Percentiles rank a stretch among this genome's conserved stretches.
Conservation (phyloP, 2,329 filamentous ascomycete genomes). For the Fusarium drepaniforme region DNA sequence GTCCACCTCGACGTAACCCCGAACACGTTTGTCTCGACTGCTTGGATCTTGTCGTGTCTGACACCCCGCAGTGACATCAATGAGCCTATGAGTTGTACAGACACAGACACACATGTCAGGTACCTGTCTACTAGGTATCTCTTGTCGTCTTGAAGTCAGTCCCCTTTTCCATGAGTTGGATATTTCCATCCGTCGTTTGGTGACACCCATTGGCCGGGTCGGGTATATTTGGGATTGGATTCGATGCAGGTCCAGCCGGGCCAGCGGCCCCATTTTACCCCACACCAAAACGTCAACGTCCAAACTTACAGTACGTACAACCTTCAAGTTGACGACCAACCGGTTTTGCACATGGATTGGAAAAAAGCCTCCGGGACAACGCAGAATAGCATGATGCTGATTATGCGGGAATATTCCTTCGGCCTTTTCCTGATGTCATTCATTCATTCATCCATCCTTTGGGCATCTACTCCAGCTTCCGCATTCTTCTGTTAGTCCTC, state of each 20-base stretch:
- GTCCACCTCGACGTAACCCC: not conserved
- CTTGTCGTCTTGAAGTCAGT: not conserved
- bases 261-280: conserved; percentile 27
- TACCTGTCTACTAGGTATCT: conserved; percentile 1
- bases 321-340: not conserved
- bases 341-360: not conserved
- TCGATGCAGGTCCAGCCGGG: conserved; percentile 15
- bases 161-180: not conserved
- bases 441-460: not conserved
- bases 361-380: not conserved
- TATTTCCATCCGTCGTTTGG: conserved; percentile 4
- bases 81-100: conserved; percentile 7
- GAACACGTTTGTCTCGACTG: not conserved
- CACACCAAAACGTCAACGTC: conserved; percentile 26
- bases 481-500: not conserved
- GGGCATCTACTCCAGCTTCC: not conserved
- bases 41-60: not conserved
- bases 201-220: conserved; percentile 1
- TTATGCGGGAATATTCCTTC: not conserved
- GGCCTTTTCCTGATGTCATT: not conserved
- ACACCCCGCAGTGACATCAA: conserved; percentile 13
- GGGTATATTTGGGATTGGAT: conserved; percentile 1
- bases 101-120: conserved; percentile 14
- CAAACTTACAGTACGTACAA: conserved; percentile 20
- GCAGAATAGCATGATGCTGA: conserved; percentile 7